Conservation (phyloP, 352 stramenopile genomes). For the Globisporangium nagaii region DNA sequence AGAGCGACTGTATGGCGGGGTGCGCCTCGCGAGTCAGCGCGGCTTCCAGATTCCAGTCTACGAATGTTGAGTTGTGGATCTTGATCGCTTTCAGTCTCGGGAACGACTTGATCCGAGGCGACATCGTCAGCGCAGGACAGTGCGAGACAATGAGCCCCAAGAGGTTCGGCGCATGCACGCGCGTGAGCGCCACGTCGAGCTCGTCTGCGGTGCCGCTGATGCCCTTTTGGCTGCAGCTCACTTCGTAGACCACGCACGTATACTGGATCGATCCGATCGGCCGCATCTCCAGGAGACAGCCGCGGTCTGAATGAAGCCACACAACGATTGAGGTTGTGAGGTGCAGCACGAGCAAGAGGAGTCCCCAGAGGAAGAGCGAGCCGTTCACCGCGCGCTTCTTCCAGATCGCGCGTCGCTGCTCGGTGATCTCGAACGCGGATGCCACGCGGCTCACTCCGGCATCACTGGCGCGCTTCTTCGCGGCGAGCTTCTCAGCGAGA, state of each 20-base stretch:
- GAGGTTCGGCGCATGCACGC: not conserved
- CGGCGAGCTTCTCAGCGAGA: not conserved
- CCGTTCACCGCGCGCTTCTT: not conserved
- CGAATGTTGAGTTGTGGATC: slow-evolving; percentile 17
- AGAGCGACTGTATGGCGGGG: not conserved
- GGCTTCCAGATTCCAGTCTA: slow-evolving; percentile 6
- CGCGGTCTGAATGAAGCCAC: no score
- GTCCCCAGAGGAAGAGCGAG: no score
- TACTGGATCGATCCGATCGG: slow-evolving; percentile 8
- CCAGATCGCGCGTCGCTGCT: not conserved
- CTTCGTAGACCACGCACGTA: slow-evolving; percentile 10
- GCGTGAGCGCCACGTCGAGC: not conserved
- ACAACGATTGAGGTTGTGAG: no score
- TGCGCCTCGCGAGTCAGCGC: not conserved
- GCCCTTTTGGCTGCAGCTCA: slow-evolving; percentile 10
- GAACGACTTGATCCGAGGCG: slow-evolving; percentile 3
- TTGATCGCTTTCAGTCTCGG: slow-evolving; percentile 11
- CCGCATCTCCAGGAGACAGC: slow-evolving; percentile 16
- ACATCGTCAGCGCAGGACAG: slow-evolving; percentile 10
- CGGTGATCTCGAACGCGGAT: not conserved
- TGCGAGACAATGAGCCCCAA: slow-evolving; percentile 9
- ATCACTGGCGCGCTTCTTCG: not conserved
- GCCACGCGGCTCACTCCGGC: not conserved
- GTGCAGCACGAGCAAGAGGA: no score
- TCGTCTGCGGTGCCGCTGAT: not conserved